Percentiles rank a stretch among this genome's conserved stretches.
phyloP scores from a whole-genome alignment of 306 rosid species.

The Luffa aegyptiaca region DNA sequence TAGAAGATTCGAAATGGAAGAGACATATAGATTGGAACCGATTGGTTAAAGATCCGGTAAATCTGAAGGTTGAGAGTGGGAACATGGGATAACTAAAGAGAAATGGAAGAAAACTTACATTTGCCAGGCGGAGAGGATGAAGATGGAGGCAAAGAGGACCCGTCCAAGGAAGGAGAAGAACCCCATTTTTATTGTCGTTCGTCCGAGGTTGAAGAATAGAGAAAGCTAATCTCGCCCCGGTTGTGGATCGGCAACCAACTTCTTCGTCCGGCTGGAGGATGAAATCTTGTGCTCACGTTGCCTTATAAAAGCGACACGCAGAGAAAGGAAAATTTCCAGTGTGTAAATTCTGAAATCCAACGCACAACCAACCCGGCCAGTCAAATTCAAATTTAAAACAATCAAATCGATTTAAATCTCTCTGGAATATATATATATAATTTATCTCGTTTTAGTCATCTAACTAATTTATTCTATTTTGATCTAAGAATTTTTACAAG shows the following conservation, averaged over 20 bases:
- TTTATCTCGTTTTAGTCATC: too few species aligned
- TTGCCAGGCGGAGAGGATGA: conserved; percentile 92
- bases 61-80: conserved; percentile 14
- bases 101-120: conserved; percentile 29
- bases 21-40: neutral
- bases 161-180: conserved; percentile 81
- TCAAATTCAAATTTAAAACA: neutral
- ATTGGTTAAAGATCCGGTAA: conserved; percentile 4
- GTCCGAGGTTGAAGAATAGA: neutral
- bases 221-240: neutral
- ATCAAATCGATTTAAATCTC: neutral
- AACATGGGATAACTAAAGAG: neutral
- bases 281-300: too few species aligned
- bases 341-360: neutral
- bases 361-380: neutral
- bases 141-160: conserved; percentile 78
- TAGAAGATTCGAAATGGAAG: neutral
- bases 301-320: neutral
- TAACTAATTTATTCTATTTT: neutral
- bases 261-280: neutral
- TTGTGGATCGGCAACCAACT: neutral
- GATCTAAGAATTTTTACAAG: neutral
- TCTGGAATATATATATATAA: neutral
- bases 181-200: conserved; percentile 33
- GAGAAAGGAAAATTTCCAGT: neutral